These are phyloP conservation scores for Ailanthus altissimus DNA, from an alignment of 345 rosid genomes.

Conservation along the genomic window DNA sequence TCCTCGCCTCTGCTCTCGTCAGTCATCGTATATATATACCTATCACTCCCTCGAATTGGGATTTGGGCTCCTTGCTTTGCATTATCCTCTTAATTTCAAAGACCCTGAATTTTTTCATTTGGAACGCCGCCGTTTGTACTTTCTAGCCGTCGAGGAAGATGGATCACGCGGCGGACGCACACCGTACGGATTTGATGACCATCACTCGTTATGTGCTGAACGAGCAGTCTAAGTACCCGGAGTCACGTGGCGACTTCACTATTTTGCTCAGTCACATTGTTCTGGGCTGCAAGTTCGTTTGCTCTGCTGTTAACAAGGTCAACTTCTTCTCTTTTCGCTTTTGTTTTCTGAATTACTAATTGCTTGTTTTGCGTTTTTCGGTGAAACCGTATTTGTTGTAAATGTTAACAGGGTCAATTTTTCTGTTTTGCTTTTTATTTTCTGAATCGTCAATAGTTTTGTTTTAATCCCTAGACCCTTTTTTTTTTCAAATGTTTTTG, in stretches of 20 bases:
- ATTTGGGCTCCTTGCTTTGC: conserved; percentile 14
- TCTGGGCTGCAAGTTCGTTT: conserved; percentile 97
- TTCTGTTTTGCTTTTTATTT: not conserved
- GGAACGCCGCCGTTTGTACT: not conserved
- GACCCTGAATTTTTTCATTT: not conserved
- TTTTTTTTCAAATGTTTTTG: not conserved
- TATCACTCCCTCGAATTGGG: conserved; percentile 44
- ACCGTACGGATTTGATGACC: conserved; percentile 96
- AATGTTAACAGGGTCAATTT: no score
- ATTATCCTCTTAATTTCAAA: no score
- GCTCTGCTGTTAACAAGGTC: conserved; percentile 94
- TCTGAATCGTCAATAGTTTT: not conserved
- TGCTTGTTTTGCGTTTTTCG: no score
- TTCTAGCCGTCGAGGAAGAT: conserved; percentile 32
- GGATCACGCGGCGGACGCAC: conserved; percentile 90
- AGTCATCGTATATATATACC: conserved; percentile 8
- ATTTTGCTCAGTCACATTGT: conserved; percentile 93
- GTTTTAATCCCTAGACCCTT: no score
- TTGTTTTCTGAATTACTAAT: not conserved
- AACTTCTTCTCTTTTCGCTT: not conserved
- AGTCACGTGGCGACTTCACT: conserved; percentile 95
- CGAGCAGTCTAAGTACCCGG: conserved; percentile 88
- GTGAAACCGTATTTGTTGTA: no score
- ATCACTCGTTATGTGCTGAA: conserved; percentile 83
- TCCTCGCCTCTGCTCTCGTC: conserved; percentile 9